Percentiles rank a stretch among this genome's conserved stretches.
Conservation (phyloP, 1,139 yeast species). For the Pichia inconspicua region DNA sequence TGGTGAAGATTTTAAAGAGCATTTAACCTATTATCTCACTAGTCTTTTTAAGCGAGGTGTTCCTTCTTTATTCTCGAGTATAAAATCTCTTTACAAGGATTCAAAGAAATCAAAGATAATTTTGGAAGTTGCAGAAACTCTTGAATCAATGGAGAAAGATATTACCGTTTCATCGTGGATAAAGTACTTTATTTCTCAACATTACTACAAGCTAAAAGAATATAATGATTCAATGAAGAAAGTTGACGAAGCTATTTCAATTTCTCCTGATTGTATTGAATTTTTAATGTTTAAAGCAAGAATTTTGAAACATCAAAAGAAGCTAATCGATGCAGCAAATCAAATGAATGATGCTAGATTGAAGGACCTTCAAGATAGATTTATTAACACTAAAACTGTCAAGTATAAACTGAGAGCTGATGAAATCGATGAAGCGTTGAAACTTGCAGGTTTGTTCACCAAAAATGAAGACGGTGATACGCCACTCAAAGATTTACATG, state of each 20-base stretch:
- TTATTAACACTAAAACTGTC: conserved; percentile 80
- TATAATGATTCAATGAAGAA: conserved; percentile 44
- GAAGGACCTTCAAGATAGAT: conserved; percentile 83
- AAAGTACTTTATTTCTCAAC: conserved; percentile 74
- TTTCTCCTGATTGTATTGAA: conserved; percentile 81
- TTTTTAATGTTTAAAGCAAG: conserved; percentile 74
- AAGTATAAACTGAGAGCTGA: conserved; percentile 82
- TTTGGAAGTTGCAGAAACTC: conserved; percentile 46
- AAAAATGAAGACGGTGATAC: conserved; percentile 69
- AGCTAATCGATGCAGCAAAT: conserved; percentile 52
- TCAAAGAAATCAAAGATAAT: conserved; percentile 41
- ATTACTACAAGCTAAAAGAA: conserved; percentile 51
- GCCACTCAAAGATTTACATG: conserved; percentile 80
- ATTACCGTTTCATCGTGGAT: conserved; percentile 67
- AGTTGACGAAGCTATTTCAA: conserved; percentile 59
- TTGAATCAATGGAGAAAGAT: conserved; percentile 31
- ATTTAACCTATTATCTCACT: conserved; percentile 45
- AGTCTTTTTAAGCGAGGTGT: conserved; percentile 70
- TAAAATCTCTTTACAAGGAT: conserved; percentile 69
- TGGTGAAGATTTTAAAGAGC: conserved; percentile 44
- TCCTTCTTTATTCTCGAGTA: conserved; percentile 82
- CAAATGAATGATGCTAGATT: conserved; percentile 64
- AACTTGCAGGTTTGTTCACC: conserved; percentile 71
- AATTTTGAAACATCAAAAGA: conserved; percentile 64
- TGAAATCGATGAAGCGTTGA: conserved; percentile 66